Evolutionary conservation across 257 asterid genomes (phyloP), one percentile per base, ranked within the genome.

Genomic region (Przewalskia tangutica): DNA sequence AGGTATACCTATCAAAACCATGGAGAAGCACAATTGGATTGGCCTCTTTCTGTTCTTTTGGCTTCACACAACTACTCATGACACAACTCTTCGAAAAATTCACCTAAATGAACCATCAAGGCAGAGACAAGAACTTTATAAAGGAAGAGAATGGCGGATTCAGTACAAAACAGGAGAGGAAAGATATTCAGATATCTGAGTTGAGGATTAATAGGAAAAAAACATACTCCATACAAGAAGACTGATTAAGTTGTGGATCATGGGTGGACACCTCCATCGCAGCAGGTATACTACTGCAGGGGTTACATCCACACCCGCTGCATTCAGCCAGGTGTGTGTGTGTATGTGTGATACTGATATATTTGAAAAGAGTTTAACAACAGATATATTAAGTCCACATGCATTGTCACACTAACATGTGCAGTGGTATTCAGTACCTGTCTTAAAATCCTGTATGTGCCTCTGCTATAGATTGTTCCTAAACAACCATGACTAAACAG

Each of bases 11-110:
- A 86, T 95, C 99, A 83, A 95, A 95, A 80, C 99, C 98, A 84
- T 94, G 99, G 85, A 95, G 97, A 88, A 95, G 97, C 81, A 94
- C 96, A 60, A 95, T 44, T 0, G 99, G 98, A 82, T 84, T 87
- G 46, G 85, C 59, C 82, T 87, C 81, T 7, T 82, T 59, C 66
- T 83, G 83, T 50, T 34, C 82, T 83, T 60, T 86, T 18, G 99
- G 97, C 90, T 88, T 92, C 68, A 95, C 90, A 77, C 97, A 92
- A 89, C 98, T 95, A 85, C 96, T 95, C 99, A 92, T 87, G 67
- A 95, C 81, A 84, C 84, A 53, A 71, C 81, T 60, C 42, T 83
- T 82, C 23, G 94, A 87, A 60, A 87, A 86, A 86, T 89, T 87
- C 44, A 94, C 91, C 98, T 95, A 86, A 81, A 88, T 71, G 79